Base-by-base conservation (phyloP, 225 moss, liverwort and hornwort species). In the Lunularia cruciata region DNA sequence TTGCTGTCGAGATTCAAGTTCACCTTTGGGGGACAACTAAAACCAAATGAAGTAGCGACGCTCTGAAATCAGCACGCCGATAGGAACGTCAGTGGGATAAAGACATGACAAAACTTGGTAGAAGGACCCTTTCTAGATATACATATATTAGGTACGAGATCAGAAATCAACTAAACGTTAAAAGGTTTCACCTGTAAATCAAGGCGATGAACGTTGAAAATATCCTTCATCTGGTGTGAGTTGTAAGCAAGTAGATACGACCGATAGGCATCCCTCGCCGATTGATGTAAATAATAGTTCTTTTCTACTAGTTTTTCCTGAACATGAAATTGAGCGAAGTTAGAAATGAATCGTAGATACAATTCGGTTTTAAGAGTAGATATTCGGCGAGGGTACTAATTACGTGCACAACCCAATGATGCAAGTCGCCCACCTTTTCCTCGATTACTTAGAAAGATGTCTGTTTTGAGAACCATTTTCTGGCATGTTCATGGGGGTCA, bases 221-320 rank as follows among this genome's bases (percentile, higher is more conserved):
- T 98, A 70, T 93, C 96, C 60, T 93, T 98, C 96, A 93, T 92
- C 5, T 90, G 87, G 69, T 93, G 96, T 31, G 96, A 98, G 38
- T 98, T 98, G 67, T 98, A 98, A 73, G 96, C 96, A 61, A 93
- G 83, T 68, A 98, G 78, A 72, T 98, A 98, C 12, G 93, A 91
- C 49, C 96, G 83, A 73, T 98, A 98, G 0, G 89, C 93, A 79
- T 98, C 96, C 30, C 82, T 82, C 19, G 96, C 96, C 14, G 93
- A 93, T 69, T 98, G 93, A 77, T 98, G 89, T 26, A 98, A 78
- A 51, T 98, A 93, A 51, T 85, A 98, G 39, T 98, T 98, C 67
- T 98, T 93, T 77, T 88, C 92, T 6, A 98, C 93, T 1, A 98
- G 84, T 58, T 91, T 98, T 47, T 84, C 90, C 90, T 90, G 83